Base-by-base conservation (phyloP, 345 rosid genomes). In the Balakata baccata region DNA sequence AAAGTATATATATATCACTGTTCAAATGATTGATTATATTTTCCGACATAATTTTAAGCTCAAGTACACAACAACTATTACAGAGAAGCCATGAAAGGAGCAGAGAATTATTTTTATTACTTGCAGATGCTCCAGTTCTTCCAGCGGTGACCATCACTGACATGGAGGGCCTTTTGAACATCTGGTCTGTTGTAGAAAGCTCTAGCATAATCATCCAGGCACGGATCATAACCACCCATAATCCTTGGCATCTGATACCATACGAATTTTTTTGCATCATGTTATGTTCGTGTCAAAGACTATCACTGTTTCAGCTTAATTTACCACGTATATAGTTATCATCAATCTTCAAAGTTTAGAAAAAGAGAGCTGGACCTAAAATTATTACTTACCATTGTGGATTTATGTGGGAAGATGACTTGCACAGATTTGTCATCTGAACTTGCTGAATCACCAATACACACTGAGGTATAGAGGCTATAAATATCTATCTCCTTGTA, bases 71-170 rank as follows among this genome's bases (percentile, higher is more conserved):
- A 29, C 34, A 29, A 29, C 34, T 29, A 29, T 29, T 29, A 29
- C 34, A 29, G 34, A 29, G 34, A 52, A 52, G 56, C n/a, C 5
- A 52, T 13, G 17, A 1, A 52, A 52, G 56, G 18, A 37, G 56
- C 37, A 23, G 38, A 22, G 45, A 57, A 23, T 43, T 34, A 20
- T 17, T 56, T 43, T 14, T 34, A 78, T 77, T 94, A 92, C 97
- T 87, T 95, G 99, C 99, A 95, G 67, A 91, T 95, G 83, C 79
- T 89, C 99, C 99, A 95, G 75, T 91, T 87, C 84, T 69, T 88
- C 70, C 84, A 82, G 43, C 38, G 80, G 53, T 38, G 75, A 56
- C 94, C 97, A 72, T 89, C 89, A 74, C 88, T 84, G 38, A 91
- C 97, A 75, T 94, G 96, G 78, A 94, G 89, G 34, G 97, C 97